A percentile compares a stretch with the other conserved stretches of the same genome.
phyloP scores from a whole-genome alignment of 768 basidiomycete genomes.

The Boletus insuetus region DNA sequence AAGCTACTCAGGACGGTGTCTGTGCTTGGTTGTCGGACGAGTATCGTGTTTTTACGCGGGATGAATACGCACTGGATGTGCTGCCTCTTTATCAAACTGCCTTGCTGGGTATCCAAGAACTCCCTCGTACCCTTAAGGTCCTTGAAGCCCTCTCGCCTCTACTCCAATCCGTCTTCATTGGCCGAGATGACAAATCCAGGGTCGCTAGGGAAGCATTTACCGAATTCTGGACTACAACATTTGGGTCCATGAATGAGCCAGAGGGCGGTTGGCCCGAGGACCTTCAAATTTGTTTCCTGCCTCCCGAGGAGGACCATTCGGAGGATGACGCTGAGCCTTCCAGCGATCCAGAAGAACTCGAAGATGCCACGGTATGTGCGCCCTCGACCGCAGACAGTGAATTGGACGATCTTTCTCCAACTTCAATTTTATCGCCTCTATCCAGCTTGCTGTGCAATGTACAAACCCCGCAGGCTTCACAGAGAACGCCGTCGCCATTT shows the following conservation, averaged over 20 bases:
- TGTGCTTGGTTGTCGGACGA: slow-evolving; percentile 66
- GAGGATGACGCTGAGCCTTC: slow-evolving; percentile 20
- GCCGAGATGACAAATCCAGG: slow-evolving; percentile 45
- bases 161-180: slow-evolving; percentile 56
- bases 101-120: slow-evolving; percentile 48
- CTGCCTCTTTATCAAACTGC: slow-evolving; percentile 62
- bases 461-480: background rate
- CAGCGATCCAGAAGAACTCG: slow-evolving; percentile 24
- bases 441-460: slow-evolving; percentile 1
- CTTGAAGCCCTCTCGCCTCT: slow-evolving; percentile 49
- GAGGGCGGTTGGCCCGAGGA: slow-evolving; percentile 52
- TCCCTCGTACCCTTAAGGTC: slow-evolving; percentile 39
- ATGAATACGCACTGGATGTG: slow-evolving; percentile 60
- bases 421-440: slow-evolving; percentile 11
- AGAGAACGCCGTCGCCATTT: slow-evolving; percentile 16
- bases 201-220: slow-evolving; percentile 50
- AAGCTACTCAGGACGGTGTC: slow-evolving; percentile 52
- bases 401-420: slow-evolving; percentile 7
- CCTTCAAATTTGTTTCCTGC: slow-evolving; percentile 36
- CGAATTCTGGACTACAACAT: slow-evolving; percentile 60
- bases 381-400: slow-evolving; percentile 1
- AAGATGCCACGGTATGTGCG: slow-evolving; percentile 8
- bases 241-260: slow-evolving; percentile 40
- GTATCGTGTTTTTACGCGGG: slow-evolving; percentile 42
- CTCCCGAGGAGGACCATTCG: background rate